Percentiles rank a stretch among this genome's conserved stretches.
Evolutionary conservation across 371 early-diverging fungal species (phyloP).

Genomic region (Apophysomyces variabilis): DNA sequence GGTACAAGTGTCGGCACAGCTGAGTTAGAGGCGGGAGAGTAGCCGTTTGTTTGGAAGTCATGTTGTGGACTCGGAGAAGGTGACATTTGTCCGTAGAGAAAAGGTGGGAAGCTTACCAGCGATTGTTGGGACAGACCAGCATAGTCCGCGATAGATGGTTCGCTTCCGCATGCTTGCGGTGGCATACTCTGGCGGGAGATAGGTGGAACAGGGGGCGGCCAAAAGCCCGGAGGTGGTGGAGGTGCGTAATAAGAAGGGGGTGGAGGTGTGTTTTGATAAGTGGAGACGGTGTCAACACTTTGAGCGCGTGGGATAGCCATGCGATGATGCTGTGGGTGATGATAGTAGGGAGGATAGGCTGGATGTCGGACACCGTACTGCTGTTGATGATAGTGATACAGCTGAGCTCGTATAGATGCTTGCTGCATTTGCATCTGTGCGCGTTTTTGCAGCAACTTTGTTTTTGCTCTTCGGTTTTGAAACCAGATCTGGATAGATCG

Average conservation of each 20-base stretch:
- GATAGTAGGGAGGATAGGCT: constrained; percentile 18
- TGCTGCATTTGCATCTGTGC: constrained; percentile 55
- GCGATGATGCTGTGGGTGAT: constrained; percentile 11
- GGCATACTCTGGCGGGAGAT: constrained; percentile 40
- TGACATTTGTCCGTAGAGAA: constrained; percentile 31
- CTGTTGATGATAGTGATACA: constrained; percentile 34
- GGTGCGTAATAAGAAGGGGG: constrained; percentile 24
- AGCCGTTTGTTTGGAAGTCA: constrained; percentile 14
- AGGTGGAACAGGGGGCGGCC: constrained; percentile 6
- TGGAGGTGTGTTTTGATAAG: constrained; percentile 13
- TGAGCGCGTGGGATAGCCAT: constrained; percentile 35
- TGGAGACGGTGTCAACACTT: constrained; percentile 41
- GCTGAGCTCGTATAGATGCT: constrained; percentile 38
- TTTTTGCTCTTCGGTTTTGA: constrained; percentile 97
- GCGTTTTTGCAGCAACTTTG: constrained; percentile 74
- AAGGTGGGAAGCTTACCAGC: constrained; percentile 33
- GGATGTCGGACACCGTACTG: constrained; percentile 18
- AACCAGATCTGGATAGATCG: constrained; percentile 99
- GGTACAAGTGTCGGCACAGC: constrained; percentile 32
- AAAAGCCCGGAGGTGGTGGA: constrained; percentile 4
- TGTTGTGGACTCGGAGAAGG: constrained; percentile 30
- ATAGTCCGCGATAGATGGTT: constrained; percentile 1
- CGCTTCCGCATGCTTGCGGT: constrained; percentile 29
- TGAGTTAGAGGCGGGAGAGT: constrained; percentile 7
- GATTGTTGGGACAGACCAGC: neutral